These are phyloP conservation scores for Pinus albicaulis DNA, from an alignment of 75 land plant species.

Conservation along the genomic window DNA sequence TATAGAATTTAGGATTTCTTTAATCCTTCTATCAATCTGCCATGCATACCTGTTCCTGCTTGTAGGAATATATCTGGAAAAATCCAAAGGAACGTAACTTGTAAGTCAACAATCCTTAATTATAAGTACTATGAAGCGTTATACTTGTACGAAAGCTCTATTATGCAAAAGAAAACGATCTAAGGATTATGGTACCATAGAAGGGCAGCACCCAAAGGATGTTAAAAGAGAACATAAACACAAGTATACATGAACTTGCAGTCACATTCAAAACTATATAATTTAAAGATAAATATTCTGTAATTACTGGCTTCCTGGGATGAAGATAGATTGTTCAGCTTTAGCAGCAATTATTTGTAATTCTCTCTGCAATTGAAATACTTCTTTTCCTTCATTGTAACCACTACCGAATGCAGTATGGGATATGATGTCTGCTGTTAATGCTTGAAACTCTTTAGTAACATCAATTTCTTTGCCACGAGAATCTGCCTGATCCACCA, in stretches of 20 bases:
- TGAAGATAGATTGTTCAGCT: slow-evolving; percentile 8
- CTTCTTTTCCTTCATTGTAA: slow-evolving; percentile 38
- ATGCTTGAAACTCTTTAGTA: slow-evolving; percentile 16
- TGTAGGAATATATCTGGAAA: slow-evolving; percentile 51
- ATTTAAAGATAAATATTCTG: background rate
- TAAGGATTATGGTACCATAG: too few species aligned
- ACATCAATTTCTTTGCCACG: slow-evolving; percentile 11
- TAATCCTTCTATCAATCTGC: slow-evolving; percentile 43
- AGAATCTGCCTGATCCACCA: slow-evolving; percentile 1
- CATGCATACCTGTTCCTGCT: slow-evolving; percentile 33
- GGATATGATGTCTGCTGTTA: slow-evolving; percentile 52
- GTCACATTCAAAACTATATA: too few species aligned
- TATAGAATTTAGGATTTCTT: slow-evolving; percentile 24
- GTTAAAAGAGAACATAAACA: too few species aligned
- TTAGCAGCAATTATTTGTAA: slow-evolving; percentile 7
- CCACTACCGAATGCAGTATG: slow-evolving; percentile 56
- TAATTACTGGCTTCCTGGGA: slow-evolving; percentile 31
- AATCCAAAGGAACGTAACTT: background rate
- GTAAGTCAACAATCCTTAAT: too few species aligned
- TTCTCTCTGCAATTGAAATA: slow-evolving; percentile 27
- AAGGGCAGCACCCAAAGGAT: too few species aligned
- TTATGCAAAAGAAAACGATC: too few species aligned
- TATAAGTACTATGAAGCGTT: too few species aligned
- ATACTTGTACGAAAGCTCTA: too few species aligned
- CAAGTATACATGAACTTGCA: too few species aligned